phyloP scores from a whole-genome alignment of 257 asterid genomes.

The Solanum ossicruentum region DNA sequence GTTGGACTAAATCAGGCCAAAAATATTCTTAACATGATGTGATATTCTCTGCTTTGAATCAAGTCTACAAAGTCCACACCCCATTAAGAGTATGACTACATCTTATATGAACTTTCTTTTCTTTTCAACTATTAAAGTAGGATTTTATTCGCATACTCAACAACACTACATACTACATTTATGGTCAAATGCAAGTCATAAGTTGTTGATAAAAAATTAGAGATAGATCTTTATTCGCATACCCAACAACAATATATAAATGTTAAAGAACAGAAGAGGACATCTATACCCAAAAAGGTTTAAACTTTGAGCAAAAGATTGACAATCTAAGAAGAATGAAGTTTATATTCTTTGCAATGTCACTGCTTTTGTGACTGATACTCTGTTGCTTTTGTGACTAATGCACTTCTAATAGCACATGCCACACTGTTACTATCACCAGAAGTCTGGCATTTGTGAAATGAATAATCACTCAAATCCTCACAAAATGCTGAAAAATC shows the following conservation, averaged over 20 bases:
- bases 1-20: not conserved
- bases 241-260: not conserved
- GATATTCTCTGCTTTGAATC: not conserved
- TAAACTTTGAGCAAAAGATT: not conserved
- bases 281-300: not conserved
- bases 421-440: slow-evolving; percentile 10
- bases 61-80: not conserved
- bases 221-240: not conserved
- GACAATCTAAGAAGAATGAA: not conserved
- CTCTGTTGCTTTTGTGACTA: slow-evolving; percentile 32
- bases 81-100: not conserved
- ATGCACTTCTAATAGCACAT: slow-evolving; percentile 25
- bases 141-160: not conserved
- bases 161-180: too few species aligned
- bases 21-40: not conserved
- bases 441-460: not conserved
- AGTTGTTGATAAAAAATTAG: not conserved
- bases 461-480: slow-evolving; percentile 19
- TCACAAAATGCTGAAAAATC: slow-evolving; percentile 59
- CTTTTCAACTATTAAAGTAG: not conserved
- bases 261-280: not conserved
- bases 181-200: not conserved
- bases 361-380: not conserved
- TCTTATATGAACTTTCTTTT: not conserved
- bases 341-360: not conserved